A percentile compares a stretch with the other conserved stretches of the same genome.
These are phyloP conservation scores for Chlorella sp. DNA, from an alignment of 139 green algal genomes.

Conservation along the genomic window DNA sequence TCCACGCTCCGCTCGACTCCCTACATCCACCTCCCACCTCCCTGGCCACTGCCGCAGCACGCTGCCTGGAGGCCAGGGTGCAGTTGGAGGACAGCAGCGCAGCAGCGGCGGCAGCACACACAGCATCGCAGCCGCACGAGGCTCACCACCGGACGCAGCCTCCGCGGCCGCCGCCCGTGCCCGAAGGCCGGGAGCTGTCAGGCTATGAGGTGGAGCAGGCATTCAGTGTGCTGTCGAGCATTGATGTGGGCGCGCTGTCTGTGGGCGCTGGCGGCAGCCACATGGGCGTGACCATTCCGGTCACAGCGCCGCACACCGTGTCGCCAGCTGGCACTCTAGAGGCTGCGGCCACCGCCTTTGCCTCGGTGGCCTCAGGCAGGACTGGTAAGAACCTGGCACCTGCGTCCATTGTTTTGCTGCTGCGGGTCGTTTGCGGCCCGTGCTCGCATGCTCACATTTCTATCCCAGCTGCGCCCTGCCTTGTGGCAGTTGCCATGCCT, in stretches of 20 bases:
- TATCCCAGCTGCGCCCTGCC: too few species aligned
- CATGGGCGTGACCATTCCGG: not conserved
- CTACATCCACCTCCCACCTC: too few species aligned
- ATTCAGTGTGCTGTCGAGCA: conserved; percentile 4
- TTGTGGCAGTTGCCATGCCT: too few species aligned
- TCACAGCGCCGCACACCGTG: not conserved
- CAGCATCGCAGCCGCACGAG: not conserved
- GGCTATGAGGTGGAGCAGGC: not conserved
- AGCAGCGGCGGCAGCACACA: not conserved
- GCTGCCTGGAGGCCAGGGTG: not conserved
- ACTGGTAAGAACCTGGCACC: not conserved
- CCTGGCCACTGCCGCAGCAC: conserved; percentile 3
- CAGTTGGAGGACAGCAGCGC: not conserved
- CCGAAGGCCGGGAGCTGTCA: too few species aligned
- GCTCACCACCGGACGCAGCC: not conserved
- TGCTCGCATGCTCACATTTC: too few species aligned
- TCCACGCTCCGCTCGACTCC: too few species aligned
- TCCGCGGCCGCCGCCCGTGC: not conserved
- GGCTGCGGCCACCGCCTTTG: not conserved
- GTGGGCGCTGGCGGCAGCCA: conserved; percentile 3
- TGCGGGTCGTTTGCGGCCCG: too few species aligned
- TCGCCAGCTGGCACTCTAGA: conserved; percentile 14
- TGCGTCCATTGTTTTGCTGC: not conserved
- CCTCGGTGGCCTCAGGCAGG: conserved; percentile 2
- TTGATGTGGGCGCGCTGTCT: conserved; percentile 3